These are phyloP conservation scores for Cordyceps cicadae DNA, from an alignment of 2,329 filamentous ascomycete species.

Conservation along the genomic window DNA sequence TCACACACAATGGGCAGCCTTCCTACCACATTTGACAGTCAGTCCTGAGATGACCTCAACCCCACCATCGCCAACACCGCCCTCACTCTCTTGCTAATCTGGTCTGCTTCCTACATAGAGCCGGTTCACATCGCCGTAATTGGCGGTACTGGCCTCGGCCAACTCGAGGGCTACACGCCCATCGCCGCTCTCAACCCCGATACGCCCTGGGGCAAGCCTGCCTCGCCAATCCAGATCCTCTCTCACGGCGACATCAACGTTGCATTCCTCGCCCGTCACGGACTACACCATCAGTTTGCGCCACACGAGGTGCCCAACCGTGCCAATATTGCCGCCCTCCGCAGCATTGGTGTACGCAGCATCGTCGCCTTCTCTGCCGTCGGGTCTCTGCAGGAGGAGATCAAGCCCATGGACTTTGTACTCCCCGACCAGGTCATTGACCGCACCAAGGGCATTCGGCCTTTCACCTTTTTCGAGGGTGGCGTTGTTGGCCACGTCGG, in stretches of 20 bases:
- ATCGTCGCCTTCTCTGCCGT: constrained; percentile 95
- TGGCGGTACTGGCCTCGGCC: constrained; percentile 84
- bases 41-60: constrained; percentile 19
- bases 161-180: constrained; percentile 78
- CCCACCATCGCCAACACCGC: not conserved
- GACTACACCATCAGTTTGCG: constrained; percentile 76
- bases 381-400: constrained; percentile 82
- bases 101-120: constrained; percentile 30
- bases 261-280: constrained; percentile 92
- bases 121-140: constrained; percentile 81
- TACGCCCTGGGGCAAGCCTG: constrained; percentile 84
- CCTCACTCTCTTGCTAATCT: constrained; percentile 4
- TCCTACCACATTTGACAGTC: constrained; percentile 52
- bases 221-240: constrained; percentile 72
- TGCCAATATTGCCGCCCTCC: constrained; percentile 96
- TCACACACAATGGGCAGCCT: constrained; percentile 40
- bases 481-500: constrained; percentile 90
- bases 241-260: constrained; percentile 75
- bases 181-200: constrained; percentile 66
- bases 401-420: constrained; percentile 94
- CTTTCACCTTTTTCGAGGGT: constrained; percentile 91
- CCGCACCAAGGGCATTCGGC: constrained; percentile 87
- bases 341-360: constrained; percentile 78
- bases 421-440: constrained; percentile 96
- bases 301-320: constrained; percentile 92